Evolutionary conservation across 495 filamentous ascomycete genomes (phyloP), one percentile per base, ranked within the genome.

Genomic region (Hyaloscypha variabilis): DNA sequence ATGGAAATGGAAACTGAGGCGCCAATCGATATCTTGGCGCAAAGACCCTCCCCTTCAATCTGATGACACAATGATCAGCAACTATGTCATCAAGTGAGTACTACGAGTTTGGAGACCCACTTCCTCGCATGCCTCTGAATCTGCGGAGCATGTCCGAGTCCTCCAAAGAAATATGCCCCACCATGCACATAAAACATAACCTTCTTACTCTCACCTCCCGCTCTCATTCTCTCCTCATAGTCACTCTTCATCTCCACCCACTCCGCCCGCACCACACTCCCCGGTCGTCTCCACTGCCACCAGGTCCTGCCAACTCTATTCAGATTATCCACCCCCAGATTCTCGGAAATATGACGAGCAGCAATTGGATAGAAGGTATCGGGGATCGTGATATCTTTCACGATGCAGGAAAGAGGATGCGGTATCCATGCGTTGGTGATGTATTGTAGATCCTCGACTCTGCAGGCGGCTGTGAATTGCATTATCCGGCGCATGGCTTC

Each of bases 161-260:
- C 93, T 1, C 93, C 93, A 69, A 97, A 97, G 69, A 73, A 80
- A 57, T 82, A 85, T 49, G 76, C 78, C 50, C 83, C 84, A 2
- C 93, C 93, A 69, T 97, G 93, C 13, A 97, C 82, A 74, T 97
- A 97, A 30, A 97, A 79, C 87, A 97, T 95, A 30, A 93, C 87
- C 25, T 91, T 84, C 69, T 89, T 90, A 10, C 82, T 79, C 50
- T 83, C 77, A 42, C 83, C 81, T 8, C 73, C 75, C 0, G 76
- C 73, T 72, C 81, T 82, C 75, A 88, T 89, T 58, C 88, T 83
- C 69, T 87, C 83, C 53, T 87, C 77, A 68, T 93, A 89, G 66
- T 96, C 90, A 58, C 83, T 82, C 62, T 85, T 86, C 93, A 96
- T 96, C 81, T 96, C 94, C 63, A 97, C 88, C 93, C 92, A 96